Evolutionary conservation across 208 protist species (phyloP), one percentile per base, ranked within the genome.

Genomic region (Trypanosoma scelopori): DNA sequence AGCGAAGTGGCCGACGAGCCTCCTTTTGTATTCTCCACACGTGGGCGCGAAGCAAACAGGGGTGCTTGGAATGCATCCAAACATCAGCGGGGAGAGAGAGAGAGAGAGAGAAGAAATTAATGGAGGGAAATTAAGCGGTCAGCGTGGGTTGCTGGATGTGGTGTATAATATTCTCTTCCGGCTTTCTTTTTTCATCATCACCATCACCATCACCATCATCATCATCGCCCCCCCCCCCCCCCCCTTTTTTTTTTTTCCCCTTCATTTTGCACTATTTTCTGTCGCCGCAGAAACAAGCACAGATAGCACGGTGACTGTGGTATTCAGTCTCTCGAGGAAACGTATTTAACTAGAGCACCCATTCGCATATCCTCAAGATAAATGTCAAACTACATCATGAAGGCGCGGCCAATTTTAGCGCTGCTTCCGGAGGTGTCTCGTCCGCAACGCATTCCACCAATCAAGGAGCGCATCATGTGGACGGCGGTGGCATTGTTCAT

Each of bases 391-490:
- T 53, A 47, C 65, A 55, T 99, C 27, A 81, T 98, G 68, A 61
- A 94, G 65, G 56, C 99, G 28, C 91, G 93, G 85, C 98, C 98
- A 15, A 76, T 99, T 67, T 82, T 99, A 67, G 68, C 61, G 27
- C 41, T 99, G 11, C 74, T 99, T 20, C 98, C 98, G 11, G 97
- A 99, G 81, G 87, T 99, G 13, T 65, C 79, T 50, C 84, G 85
- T 77, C 97, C 98, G 15, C 82, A 80, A 27, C 80, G 78, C 32
- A 50, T 96, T 65, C 82, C 98, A 0, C 76, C 70, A 56, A 97
- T 99, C 78, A 92, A 92, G 62, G 97, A 99, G 78, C 98, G 98
- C 59, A 82, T 99, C 46, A 74, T 99, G 67, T 99, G 98, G 97
- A 99, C 99, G 11, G 95, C 80, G 27, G 84, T 98, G 6, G 97